phyloP scores from a whole-genome alignment of 495 filamentous ascomycete species.

The Parachaetomium inaequale region DNA sequence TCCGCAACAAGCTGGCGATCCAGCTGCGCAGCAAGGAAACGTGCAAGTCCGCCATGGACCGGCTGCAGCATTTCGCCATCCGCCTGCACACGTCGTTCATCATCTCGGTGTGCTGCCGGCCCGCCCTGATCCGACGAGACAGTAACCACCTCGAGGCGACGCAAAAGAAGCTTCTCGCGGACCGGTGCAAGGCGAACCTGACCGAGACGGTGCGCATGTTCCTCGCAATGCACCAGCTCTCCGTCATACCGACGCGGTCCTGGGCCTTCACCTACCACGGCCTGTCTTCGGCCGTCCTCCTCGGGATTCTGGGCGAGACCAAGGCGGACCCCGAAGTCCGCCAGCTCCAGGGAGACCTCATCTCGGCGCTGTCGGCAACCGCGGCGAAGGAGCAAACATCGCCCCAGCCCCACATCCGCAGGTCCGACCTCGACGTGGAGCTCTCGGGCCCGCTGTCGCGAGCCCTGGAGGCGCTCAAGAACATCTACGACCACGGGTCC shows the following conservation, averaged over 20 bases:
- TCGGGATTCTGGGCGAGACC: constrained; percentile 62
- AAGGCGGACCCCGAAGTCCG: constrained; percentile 54
- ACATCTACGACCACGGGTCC: constrained; percentile 56
- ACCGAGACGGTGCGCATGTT: constrained; percentile 66
- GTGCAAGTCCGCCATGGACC: constrained; percentile 53
- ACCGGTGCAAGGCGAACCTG: constrained; percentile 58
- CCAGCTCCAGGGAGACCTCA: constrained; percentile 53
- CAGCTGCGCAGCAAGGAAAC: constrained; percentile 48
- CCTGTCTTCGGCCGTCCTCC: constrained; percentile 60
- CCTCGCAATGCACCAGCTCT: constrained; percentile 63
- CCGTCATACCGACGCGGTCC: constrained; percentile 59
- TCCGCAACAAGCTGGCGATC: constrained; percentile 41
- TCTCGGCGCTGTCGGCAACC: constrained; percentile 52
- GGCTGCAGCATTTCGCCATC: constrained; percentile 53
- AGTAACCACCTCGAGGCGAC: constrained; percentile 34
- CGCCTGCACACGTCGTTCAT: constrained; percentile 54
- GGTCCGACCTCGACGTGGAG: constrained; percentile 52
- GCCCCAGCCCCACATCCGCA: constrained; percentile 42
- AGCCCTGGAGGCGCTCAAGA: constrained; percentile 51
- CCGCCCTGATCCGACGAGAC: constrained; percentile 46
- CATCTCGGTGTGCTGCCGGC: constrained; percentile 53
- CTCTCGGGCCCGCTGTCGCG: constrained; percentile 52
- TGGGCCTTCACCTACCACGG: constrained; percentile 67
- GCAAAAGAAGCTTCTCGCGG: constrained; percentile 48
- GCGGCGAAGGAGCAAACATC: constrained; percentile 52